A percentile compares a stretch with the other conserved stretches of the same genome.
Conservation (phyloP, 2,329 filamentous ascomycete species). For the Colletotrichum liriopes region DNA sequence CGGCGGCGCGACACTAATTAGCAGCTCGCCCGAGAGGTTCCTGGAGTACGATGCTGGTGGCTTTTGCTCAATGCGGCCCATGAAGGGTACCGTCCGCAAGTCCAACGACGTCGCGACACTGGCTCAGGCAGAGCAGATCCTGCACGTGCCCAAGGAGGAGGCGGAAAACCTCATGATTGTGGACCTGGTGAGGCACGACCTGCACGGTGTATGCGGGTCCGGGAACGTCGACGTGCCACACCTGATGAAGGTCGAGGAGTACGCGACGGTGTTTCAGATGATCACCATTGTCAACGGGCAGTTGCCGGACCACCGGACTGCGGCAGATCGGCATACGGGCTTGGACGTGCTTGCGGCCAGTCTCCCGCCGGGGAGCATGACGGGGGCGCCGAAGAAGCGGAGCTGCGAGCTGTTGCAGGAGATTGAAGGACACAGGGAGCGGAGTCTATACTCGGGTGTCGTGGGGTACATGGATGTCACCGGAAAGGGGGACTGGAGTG, state of each 20-base stretch:
- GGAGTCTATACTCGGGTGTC: conserved; percentile 89
- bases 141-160: conserved; percentile 88
- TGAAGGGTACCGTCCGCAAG: conserved; percentile 97
- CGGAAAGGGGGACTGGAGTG: conserved; percentile 90
- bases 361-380: conserved; percentile 95
- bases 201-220: conserved; percentile 86
- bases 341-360: conserved; percentile 83
- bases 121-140: conserved; percentile 79
- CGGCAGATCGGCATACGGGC: conserved; percentile 67
- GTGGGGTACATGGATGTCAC: conserved; percentile 91
- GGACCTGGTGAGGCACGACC: conserved; percentile 93
- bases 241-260: conserved; percentile 90
- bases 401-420: conserved; percentile 85
- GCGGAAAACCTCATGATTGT: conserved; percentile 99
- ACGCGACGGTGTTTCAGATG: conserved; percentile 92
- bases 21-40: conserved; percentile 92
- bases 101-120: conserved; percentile 75
- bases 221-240: conserved; percentile 82
- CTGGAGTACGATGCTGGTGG: conserved; percentile 71
- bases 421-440: conserved; percentile 75
- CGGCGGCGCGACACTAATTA: conserved; percentile 79
- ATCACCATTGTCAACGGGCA: conserved; percentile 87
- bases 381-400: conserved; percentile 93
- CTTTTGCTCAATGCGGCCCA: conserved; percentile 86
- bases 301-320: conserved; percentile 55